Conservation (phyloP, 805 yeast genomes). For the Wickerhamiella qilinensis region DNA sequence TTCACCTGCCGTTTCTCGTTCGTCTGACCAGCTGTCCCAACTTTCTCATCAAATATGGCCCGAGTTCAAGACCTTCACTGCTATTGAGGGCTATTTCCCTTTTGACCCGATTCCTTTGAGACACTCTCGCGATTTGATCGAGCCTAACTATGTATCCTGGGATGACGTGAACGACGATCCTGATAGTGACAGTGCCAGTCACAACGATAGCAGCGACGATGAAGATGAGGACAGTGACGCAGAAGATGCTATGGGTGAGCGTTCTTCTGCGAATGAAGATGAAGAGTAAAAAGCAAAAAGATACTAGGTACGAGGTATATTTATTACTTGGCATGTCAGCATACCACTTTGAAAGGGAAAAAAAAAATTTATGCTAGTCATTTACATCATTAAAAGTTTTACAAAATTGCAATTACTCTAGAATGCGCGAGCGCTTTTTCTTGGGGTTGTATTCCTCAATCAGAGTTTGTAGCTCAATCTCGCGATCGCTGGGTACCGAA, state of each 20-base stretch:
- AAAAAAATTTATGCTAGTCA: background rate
- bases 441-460: conserved; percentile 8
- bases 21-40: conserved; percentile 16
- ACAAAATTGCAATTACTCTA: conserved; percentile 2
- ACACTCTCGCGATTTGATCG: conserved; percentile 37
- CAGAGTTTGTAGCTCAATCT: conserved; percentile 9
- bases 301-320: too few relatives aligned
- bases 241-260: too few relatives aligned
- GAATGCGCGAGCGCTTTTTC: conserved; percentile 8
- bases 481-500: conserved; percentile 11
- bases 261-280: too few relatives aligned
- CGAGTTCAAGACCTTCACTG: conserved; percentile 67
- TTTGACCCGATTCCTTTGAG: conserved; percentile 80
- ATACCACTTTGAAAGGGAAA: too few relatives aligned
- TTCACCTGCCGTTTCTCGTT: conserved; percentile 1
- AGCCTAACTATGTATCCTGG: conserved; percentile 65
- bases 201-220: conserved; percentile 24
- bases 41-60: conserved; percentile 28
- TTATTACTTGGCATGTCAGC: too few relatives aligned
- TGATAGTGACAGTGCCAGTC: conserved; percentile 29
- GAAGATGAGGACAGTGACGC: conserved; percentile 19
- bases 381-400: background rate
- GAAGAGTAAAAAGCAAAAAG: too few relatives aligned
- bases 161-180: conserved; percentile 47
- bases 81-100: conserved; percentile 89